Conservation (phyloP, 805 yeast genomes). For the Suhomyces tanzawaensis region DNA sequence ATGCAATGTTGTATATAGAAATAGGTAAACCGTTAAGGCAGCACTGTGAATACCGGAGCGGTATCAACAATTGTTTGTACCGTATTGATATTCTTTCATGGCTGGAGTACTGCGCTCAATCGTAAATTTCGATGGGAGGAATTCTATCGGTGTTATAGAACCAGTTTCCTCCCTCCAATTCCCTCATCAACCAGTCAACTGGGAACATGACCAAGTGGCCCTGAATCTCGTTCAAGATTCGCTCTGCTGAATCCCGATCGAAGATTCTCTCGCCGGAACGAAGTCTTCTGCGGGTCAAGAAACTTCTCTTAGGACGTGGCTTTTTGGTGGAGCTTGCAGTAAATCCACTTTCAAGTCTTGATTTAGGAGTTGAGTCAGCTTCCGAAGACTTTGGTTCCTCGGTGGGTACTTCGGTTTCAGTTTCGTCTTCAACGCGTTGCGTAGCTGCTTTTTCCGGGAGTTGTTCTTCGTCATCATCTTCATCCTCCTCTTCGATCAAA, state of each 20-base stretch:
- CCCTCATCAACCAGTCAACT: slow-evolving; percentile 82
- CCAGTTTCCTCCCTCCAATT: slow-evolving; percentile 91
- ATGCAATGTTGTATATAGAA: no score
- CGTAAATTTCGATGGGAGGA: slow-evolving; percentile 87
- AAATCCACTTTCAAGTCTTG: not conserved
- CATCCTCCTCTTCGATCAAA: slow-evolving; percentile 1
- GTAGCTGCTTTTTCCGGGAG: not conserved
- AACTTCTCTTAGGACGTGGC: slow-evolving; percentile 31
- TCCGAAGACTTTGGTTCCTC: not conserved
- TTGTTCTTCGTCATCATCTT: not conserved
- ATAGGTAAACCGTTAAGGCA: no score
- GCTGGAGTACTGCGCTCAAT: no score
- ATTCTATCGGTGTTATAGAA: slow-evolving; percentile 89
- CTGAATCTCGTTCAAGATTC: slow-evolving; percentile 64
- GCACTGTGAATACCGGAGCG: no score
- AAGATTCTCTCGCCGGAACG: slow-evolving; percentile 49
- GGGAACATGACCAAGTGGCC: slow-evolving; percentile 95
- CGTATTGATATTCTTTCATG: no score
- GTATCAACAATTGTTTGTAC: no score
- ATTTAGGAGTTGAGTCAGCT: no score
- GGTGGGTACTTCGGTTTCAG: not conserved
- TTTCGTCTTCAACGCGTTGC: no score
- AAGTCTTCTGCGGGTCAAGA: slow-evolving; percentile 33
- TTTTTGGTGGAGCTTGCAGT: slow-evolving; percentile 1
- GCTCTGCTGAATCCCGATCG: slow-evolving; percentile 75